These are phyloP conservation scores for Cymbopogon flexuosus DNA, from an alignment of 202 grass and related monocot genomes.

Conservation along the genomic window DNA sequence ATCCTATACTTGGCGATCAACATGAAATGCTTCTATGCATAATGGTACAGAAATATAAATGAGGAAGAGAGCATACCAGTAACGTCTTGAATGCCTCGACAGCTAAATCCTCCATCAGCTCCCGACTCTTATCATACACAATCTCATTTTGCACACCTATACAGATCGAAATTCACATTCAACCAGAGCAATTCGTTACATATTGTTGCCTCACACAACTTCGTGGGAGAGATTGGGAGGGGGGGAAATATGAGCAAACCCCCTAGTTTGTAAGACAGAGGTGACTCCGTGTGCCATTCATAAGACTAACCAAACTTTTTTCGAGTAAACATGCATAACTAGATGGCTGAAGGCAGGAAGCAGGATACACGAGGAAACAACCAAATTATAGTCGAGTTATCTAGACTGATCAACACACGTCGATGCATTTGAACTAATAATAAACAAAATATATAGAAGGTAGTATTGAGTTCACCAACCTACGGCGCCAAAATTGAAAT, in stretches of 20 bases:
- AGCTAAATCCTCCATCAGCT: slow-evolving; percentile 66
- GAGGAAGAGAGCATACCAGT: slow-evolving; percentile 40
- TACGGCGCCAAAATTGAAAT: not conserved
- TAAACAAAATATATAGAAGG: not conserved
- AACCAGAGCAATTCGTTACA: not conserved
- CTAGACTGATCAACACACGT: not conserved
- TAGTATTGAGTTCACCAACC: not conserved
- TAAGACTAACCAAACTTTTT: not conserved
- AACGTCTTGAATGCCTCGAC: slow-evolving; percentile 62
- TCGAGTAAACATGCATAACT: not conserved
- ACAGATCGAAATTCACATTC: not conserved
- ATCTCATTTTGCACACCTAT: slow-evolving; percentile 74
- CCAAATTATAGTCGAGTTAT: not conserved
- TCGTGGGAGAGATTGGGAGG: not conserved
- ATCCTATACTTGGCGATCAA: not conserved
- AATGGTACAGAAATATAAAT: not conserved
- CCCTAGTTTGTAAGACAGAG: not conserved
- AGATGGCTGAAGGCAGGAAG: not conserved
- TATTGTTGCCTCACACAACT: not conserved
- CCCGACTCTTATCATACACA: slow-evolving; percentile 57
- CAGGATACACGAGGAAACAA: not conserved
- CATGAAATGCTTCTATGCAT: not conserved
- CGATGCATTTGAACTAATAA: not conserved
- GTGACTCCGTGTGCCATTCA: not conserved
- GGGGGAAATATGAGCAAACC: not conserved